Percentiles rank a stretch among this genome's conserved stretches.
Conservation (phyloP, 1,284 basidiomycete genomes). For the Pseudozyma sp. region DNA sequence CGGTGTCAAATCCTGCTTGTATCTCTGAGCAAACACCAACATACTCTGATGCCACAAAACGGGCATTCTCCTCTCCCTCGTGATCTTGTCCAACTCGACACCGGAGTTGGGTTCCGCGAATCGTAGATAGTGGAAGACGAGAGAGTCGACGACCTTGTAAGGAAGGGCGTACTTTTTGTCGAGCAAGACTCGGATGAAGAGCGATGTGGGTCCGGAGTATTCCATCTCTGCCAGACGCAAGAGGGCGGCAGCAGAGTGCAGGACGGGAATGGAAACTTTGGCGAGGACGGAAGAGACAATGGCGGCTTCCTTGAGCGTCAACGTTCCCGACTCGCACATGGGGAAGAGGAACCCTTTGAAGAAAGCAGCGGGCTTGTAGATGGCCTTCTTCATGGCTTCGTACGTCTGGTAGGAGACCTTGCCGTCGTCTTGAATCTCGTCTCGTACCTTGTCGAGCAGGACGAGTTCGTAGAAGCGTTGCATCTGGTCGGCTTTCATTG, state of each 20-base stretch:
- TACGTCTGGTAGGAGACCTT: slow-evolving; percentile 95
- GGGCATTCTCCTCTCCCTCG: slow-evolving; percentile 72
- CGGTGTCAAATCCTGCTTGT: slow-evolving; percentile 93
- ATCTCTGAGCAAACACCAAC: slow-evolving; percentile 94
- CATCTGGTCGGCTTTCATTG: slow-evolving; percentile 95
- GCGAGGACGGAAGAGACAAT: slow-evolving; percentile 92
- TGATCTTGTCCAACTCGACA: slow-evolving; percentile 60
- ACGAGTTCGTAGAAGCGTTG: slow-evolving; percentile 93
- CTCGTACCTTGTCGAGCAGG: slow-evolving; percentile 87
- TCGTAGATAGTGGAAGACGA: slow-evolving; percentile 97
- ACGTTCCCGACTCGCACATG: slow-evolving; percentile 81
- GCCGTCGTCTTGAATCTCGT: slow-evolving; percentile 83
- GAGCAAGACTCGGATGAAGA: slow-evolving; percentile 95
- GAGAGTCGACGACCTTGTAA: slow-evolving; percentile 96
- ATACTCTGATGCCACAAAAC: slow-evolving; percentile 99
- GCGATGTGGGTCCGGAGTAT: slow-evolving; percentile 90
- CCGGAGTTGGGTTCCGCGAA: slow-evolving; percentile 74
- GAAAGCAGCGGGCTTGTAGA: slow-evolving; percentile 97
- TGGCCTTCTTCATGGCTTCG: slow-evolving; percentile 86
- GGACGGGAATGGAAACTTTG: slow-evolving; percentile 90
- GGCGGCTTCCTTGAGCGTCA: slow-evolving; percentile 93
- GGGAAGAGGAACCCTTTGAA: slow-evolving; percentile 99
- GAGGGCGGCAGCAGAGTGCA: slow-evolving; percentile 95
- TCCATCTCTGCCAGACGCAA: slow-evolving; percentile 95
- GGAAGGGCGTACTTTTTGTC: slow-evolving; percentile 99